Percentiles rank a stretch among this genome's conserved stretches.
Evolutionary conservation across 225 moss, liverwort and hornwort genomes (phyloP).

Genomic region (Rhytidiadelphus loreus): DNA sequence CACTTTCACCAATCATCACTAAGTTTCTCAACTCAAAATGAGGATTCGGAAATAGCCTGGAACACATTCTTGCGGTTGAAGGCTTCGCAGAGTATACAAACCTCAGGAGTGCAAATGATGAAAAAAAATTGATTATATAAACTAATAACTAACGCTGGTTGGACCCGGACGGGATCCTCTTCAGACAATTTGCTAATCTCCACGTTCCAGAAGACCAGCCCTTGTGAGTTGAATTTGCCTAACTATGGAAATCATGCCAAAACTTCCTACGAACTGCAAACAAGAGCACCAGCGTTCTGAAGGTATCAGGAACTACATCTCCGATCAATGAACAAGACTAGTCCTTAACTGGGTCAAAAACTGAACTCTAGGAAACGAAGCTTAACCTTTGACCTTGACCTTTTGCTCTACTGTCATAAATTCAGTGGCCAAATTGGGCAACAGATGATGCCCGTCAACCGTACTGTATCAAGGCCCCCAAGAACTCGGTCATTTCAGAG

Average conservation of each 20-base stretch:
- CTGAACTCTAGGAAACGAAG: neutral
- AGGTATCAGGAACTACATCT: neutral
- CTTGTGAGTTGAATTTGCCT: neutral
- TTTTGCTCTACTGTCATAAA: neutral
- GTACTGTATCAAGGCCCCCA: slow-evolving; percentile 49
- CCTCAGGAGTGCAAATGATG: neutral
- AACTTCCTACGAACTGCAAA: neutral
- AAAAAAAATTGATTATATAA: neutral
- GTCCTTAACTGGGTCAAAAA: neutral
- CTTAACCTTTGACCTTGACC: neutral
- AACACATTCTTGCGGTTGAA: neutral
- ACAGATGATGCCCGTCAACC: neutral
- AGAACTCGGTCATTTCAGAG: slow-evolving; percentile 35
- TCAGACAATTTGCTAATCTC: neutral
- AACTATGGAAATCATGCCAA: neutral
- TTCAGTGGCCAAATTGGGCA: neutral
- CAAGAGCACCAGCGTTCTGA: neutral
- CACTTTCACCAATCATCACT: neutral
- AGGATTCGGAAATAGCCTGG: neutral
- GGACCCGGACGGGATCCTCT: neutral
- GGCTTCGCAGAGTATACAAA: neutral
- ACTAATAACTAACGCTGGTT: neutral
- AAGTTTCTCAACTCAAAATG: neutral
- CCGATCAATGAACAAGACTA: neutral
- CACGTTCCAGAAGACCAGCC: slow-evolving; percentile 4